phyloP scores from a whole-genome alignment of 2,329 filamentous ascomycete genomes.

The Berkeleyomyces basicola region DNA sequence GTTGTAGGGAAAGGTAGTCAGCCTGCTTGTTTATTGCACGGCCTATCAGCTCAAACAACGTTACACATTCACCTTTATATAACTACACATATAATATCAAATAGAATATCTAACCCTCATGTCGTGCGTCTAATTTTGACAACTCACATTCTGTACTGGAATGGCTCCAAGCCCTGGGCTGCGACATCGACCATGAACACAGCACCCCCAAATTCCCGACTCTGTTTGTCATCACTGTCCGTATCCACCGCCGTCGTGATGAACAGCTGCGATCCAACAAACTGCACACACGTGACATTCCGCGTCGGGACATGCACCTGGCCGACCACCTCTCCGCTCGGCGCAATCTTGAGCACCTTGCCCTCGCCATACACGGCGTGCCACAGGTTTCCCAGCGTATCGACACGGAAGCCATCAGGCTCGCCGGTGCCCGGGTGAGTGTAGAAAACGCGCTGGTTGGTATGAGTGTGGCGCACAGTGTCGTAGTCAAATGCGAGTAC shows the following conservation, averaged over 20 bases:
- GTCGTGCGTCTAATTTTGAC: not conserved
- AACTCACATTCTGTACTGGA: constrained; percentile 41
- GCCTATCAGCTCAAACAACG: not conserved
- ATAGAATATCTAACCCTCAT: not conserved
- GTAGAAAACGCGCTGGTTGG: constrained; percentile 58
- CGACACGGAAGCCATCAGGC: constrained; percentile 74
- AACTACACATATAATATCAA: not conserved
- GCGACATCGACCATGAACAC: constrained; percentile 67
- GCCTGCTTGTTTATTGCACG: not conserved
- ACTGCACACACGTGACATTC: constrained; percentile 66
- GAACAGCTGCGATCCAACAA: constrained; percentile 57
- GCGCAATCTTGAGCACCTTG: constrained; percentile 57
- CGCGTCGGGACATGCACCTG: constrained; percentile 60
- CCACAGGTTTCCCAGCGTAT: constrained; percentile 77
- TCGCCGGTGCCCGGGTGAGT: constrained; percentile 44
- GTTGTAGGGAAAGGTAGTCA: not conserved
- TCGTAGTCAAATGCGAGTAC: constrained; percentile 66
- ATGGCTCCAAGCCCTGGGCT: constrained; percentile 43
- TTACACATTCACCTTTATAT: constrained; percentile 1
- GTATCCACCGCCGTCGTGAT: constrained; percentile 63
- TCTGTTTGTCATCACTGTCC: constrained; percentile 43
- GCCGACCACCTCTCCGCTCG: constrained; percentile 52
- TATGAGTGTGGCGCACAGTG: constrained; percentile 41
- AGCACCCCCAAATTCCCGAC: constrained; percentile 45
- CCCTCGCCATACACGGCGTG: constrained; percentile 67